A percentile compares a stretch with the other conserved stretches of the same genome.
Conservation (phyloP, 2,329 filamentous ascomycete species). For the Colletotrichum musae region DNA sequence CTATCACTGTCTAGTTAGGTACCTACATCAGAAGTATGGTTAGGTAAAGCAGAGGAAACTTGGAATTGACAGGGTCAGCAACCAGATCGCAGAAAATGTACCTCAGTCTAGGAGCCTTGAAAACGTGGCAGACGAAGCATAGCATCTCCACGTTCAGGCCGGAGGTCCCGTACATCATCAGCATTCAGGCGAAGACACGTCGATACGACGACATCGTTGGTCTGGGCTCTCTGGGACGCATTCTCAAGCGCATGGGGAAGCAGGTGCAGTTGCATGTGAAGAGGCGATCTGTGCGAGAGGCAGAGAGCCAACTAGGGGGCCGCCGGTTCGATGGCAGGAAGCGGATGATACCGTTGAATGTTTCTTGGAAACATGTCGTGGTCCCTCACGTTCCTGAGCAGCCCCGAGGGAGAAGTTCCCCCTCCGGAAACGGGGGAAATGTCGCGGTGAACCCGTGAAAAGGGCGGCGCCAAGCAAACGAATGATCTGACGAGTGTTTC, state of each 20-base stretch:
- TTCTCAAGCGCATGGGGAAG: conserved; percentile 21
- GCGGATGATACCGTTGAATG: conserved; percentile 14
- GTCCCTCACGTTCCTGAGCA: not conserved
- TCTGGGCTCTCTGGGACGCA: conserved; percentile 6
- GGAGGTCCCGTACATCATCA: not conserved
- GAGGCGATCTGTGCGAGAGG: conserved; percentile 31
- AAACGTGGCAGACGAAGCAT: not conserved
- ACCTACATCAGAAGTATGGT: too few relatives aligned
- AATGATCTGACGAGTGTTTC: conserved; percentile 26
- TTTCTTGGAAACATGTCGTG: conserved; percentile 29
- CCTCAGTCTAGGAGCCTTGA: too few relatives aligned
- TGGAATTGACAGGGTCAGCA: too few relatives aligned
- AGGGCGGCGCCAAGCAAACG: conserved; percentile 11
- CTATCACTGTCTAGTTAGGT: too few relatives aligned
- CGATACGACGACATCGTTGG: conserved; percentile 21
- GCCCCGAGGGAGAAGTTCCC: not conserved
- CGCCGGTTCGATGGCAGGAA: conserved; percentile 13
- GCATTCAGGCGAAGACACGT: not conserved
- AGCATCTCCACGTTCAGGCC: too few relatives aligned
- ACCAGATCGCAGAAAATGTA: too few relatives aligned
- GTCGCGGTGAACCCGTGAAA: not conserved
- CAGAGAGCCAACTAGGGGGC: conserved; percentile 9
- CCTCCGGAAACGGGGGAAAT: not conserved
- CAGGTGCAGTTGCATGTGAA: conserved; percentile 31
- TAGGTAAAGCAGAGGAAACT: too few relatives aligned